Evolutionary conservation across 306 rosid genomes (phyloP), one percentile per base, ranked within the genome.

Genomic region (Cercis canadensis): DNA sequence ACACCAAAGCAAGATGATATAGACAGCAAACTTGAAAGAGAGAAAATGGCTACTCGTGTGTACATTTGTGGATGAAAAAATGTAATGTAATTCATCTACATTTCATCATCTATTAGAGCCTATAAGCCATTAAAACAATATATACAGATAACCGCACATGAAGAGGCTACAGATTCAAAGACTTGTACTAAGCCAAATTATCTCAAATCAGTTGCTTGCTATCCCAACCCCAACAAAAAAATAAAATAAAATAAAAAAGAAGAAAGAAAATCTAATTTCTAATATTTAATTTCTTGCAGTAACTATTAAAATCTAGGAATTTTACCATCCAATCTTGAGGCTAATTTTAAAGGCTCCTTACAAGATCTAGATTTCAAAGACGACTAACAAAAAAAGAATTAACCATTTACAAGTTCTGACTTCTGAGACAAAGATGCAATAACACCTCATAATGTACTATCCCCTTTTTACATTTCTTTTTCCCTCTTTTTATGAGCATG

Each of bases 131-230:
- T n/a, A n/a, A n/a, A 19, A 52, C 24, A 62, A 68, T 14, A 51
- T 52, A 50, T 63, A 11, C 45, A 53, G 74, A 73, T 4, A 16
- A 14, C 17, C 57, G 57, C 45, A 59, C 50, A 29, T 40, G 46
- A 67, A 46, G 49, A 54, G 50, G 33, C 46, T 19, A 65, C 62
- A 60, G 8, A 9, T 51, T 43, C 61, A 49, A 47, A 39, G 58
- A 63, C 55, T 36, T 47, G 49, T 39, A 75, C 15, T 21, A 52
- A 43, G 67, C 49, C 56, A 65, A 18, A 46, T 70, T 72, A 70
- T 70, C 56, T n/a, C n/a, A n/a, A n/a, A n/a, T n/a, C n/a, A n/a
- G n/a, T n/a, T n/a, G n/a, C n/a, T 24, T 16, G 32, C 47, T 15
- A 60, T 21, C 33, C 49, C 11, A 6, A 9, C 32, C 49, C 65